Base-by-base conservation (phyloP, 1,139 yeast genomes). In the Yarrowia galli region DNA sequence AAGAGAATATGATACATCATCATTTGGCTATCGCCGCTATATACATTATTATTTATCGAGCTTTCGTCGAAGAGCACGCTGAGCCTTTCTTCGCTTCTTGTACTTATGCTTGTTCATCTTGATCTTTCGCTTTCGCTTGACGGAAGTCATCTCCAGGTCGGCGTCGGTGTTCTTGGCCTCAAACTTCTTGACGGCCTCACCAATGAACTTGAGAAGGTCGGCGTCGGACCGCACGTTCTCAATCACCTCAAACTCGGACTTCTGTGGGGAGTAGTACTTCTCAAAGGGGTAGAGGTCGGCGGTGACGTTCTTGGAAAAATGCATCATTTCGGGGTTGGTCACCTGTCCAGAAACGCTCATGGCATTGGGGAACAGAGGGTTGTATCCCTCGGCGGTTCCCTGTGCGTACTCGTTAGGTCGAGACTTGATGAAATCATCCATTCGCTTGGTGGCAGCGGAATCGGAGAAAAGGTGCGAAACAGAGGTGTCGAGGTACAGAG, bases 31-130 rank as follows among this genome's bases (percentile, higher is more conserved):
- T 20, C 18, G 64, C 64, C 60, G 48, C 67, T 64, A 51, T 49
- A 42, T 64, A 64, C 60, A 64, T 51, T 45, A 40, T 45, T 65
- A 65, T 45, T 65, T 56, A 60, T 76, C 76, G 49, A 79, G 76
- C 69, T 80, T 78, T 70, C 81, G 74, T 69, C 80, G 77, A 71
- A 76, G 74, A 46, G 82, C 78, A 45, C 82, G 76, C 73, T 80
- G 82, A 69, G 76, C 78, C 78, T 78, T 81, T 73, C 82, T 77
- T 70, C 84, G 77, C 80, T 81, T 81, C 72, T 79, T 77, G 74
- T 79, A 79, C 75, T 81, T 81, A 73, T 81, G 84, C 70, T 81
- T 75, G 78, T 81, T 81, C 83, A 81, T 81, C 76, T 81, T 81
- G 69, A 81, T 76, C 72, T 80, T 76, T 69, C 84, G 76, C 76